Conservation (phyloP, 441 rosid genomes). For the Omphalea diandra region DNA sequence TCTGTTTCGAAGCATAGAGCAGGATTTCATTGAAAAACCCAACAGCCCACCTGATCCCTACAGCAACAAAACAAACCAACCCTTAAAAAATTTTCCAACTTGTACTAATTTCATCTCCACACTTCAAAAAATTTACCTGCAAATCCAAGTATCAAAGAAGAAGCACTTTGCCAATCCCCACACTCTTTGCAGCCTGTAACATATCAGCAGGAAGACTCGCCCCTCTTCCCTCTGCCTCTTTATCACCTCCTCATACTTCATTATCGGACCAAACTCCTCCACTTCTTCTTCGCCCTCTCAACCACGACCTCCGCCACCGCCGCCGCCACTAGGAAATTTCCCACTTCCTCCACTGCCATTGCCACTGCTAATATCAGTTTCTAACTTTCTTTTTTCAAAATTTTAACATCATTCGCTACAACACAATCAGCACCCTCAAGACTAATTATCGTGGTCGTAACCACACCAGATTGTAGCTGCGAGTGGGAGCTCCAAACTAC, state of each 20-base stretch:
- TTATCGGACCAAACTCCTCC: conserved; percentile 81
- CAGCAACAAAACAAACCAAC: conserved; percentile 8
- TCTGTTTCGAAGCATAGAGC: conserved; percentile 79
- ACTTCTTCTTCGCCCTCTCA: conserved; percentile 54
- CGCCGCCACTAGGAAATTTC: conserved; percentile 36
- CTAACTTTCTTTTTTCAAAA: conserved; percentile 26
- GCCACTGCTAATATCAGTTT: conserved; percentile 36
- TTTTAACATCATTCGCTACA: conserved; percentile 31
- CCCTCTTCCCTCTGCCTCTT: conserved; percentile 67
- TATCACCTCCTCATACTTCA: conserved; percentile 83
- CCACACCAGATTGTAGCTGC: conserved; percentile 22
- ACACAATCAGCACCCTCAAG: conserved; percentile 28
- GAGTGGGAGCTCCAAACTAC: conserved; percentile 6
- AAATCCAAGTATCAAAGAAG: conserved; percentile 80
- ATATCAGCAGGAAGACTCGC: conserved; percentile 77
- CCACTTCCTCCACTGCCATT: conserved; percentile 46
- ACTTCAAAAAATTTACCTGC: conserved; percentile 70
- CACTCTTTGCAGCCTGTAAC: conserved; percentile 78
- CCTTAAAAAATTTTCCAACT: too few relatives aligned
- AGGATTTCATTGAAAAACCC: conserved; percentile 70
- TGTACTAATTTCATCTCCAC: background rate
- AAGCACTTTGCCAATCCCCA: conserved; percentile 69
- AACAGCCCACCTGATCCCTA: conserved; percentile 72
- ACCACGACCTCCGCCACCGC: conserved; percentile 42
- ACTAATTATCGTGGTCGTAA: conserved; percentile 17